Conservation (phyloP, 164 flowering plant species). For the Sextonia rubra region DNA sequence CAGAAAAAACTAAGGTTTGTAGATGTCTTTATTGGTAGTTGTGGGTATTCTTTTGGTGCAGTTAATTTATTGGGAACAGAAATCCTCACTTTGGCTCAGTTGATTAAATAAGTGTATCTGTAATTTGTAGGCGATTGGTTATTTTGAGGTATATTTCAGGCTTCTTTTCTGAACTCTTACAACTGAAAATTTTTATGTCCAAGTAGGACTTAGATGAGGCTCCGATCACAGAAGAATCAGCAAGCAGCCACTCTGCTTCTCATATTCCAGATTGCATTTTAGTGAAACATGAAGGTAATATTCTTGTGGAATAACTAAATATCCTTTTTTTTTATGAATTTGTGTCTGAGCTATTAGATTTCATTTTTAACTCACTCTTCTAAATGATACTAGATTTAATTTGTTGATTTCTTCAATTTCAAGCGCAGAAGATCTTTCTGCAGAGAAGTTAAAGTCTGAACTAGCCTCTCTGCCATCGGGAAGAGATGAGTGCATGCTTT, state of each 20-base stretch:
- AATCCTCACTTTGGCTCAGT: not conserved
- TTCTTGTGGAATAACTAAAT: not conserved
- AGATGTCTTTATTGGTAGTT: not conserved
- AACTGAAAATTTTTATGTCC: not conserved
- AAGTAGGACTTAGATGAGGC: conserved; percentile 26
- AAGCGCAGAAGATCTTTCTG: conserved; percentile 12
- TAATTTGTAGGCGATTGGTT: not conserved
- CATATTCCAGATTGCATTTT: conserved; percentile 6
- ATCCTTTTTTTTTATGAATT: not conserved
- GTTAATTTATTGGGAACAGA: not conserved
- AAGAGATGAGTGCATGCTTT: conserved; percentile 9
- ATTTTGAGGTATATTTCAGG: not conserved
- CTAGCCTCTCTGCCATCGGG: conserved; percentile 9
- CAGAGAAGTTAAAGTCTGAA: conserved; percentile 9
- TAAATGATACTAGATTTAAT: too few relatives aligned
- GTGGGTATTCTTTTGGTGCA: not conserved
- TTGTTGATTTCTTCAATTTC: not conserved
- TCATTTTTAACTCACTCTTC: too few relatives aligned
- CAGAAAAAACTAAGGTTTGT: not conserved
- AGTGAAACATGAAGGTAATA: conserved; percentile 13
- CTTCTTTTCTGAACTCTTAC: not conserved
- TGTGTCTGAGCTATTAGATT: too few relatives aligned
- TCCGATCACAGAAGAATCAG: conserved; percentile 16
- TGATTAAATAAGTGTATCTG: not conserved
- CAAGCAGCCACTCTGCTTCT: conserved; percentile 7